Percentiles rank a stretch among this genome's conserved stretches.
Conservation (phyloP, 1,139 yeast genomes). For the Kluyveromyces marxianus region DNA sequence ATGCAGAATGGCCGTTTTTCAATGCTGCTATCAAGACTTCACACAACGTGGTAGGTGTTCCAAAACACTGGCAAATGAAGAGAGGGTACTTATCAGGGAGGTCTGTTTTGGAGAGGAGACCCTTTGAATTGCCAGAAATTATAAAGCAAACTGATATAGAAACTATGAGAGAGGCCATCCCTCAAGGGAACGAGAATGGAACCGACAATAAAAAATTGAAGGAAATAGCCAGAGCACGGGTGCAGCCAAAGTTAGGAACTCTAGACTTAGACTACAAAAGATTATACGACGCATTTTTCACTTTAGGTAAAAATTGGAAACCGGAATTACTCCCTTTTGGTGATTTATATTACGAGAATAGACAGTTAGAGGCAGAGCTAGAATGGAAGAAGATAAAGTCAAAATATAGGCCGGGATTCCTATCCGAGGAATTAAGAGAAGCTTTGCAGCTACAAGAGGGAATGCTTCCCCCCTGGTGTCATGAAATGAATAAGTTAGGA, state of each 20-base stretch:
- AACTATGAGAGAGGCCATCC: conserved; percentile 63
- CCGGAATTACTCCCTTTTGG: conserved; percentile 62
- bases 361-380: conserved; percentile 47
- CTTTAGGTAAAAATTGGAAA: conserved; percentile 51
- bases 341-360: conserved; percentile 74
- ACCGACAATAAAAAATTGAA: conserved; percentile 45
- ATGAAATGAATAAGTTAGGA: conserved; percentile 62
- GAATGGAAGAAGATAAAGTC: conserved; percentile 29
- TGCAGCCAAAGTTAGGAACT: conserved; percentile 84
- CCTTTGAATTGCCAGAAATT: conserved; percentile 71
- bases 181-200: conserved; percentile 32
- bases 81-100: conserved; percentile 70
- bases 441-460: conserved; percentile 68
- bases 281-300: conserved; percentile 81
- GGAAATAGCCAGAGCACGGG: conserved; percentile 73
- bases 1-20: conserved; percentile 71
- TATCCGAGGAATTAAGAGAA: conserved; percentile 49
- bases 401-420: conserved; percentile 56
- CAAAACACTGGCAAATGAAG: conserved; percentile 77
- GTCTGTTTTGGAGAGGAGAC: conserved; percentile 62
- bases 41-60: conserved; percentile 69
- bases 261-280: conserved; percentile 82
- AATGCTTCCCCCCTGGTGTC: conserved; percentile 76
- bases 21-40: conserved; percentile 57
- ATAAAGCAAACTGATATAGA: conserved; percentile 81